A percentile compares a stretch with the other conserved stretches of the same genome.
phyloP scores from a whole-genome alignment of 1,284 basidiomycete species.

The Ustilago cynodontis region DNA sequence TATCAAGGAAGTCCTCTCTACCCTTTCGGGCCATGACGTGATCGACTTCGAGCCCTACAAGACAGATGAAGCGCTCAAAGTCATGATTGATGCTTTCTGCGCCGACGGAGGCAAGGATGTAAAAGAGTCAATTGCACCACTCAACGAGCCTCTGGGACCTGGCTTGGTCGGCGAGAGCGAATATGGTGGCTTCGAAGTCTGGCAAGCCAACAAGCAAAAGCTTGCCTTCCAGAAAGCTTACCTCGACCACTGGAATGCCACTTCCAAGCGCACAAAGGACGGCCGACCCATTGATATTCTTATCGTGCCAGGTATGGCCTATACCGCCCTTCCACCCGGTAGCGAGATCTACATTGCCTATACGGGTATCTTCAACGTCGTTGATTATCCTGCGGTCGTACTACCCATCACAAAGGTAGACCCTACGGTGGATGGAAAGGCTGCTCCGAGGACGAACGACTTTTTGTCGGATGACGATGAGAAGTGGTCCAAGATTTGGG shows the following conservation, averaged over 20 bases:
- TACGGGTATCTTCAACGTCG: slow-evolving; percentile 74
- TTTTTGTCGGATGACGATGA: slow-evolving; percentile 56
- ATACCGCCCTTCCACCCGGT: slow-evolving; percentile 74
- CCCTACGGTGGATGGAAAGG: slow-evolving; percentile 75
- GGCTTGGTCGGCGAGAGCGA: slow-evolving; percentile 26
- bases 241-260: slow-evolving; percentile 76
- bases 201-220: slow-evolving; percentile 72
- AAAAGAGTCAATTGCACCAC: slow-evolving; percentile 37
- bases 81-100: slow-evolving; percentile 57
- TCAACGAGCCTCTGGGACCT: slow-evolving; percentile 59
- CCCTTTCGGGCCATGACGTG: slow-evolving; percentile 63
- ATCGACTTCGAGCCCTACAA: slow-evolving; percentile 47
- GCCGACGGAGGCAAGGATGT: slow-evolving; percentile 65
- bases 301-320: slow-evolving; percentile 75
- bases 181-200: slow-evolving; percentile 73
- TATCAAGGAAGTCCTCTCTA: slow-evolving; percentile 59
- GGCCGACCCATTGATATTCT: slow-evolving; percentile 77
- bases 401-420: slow-evolving; percentile 73
- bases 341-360: slow-evolving; percentile 70
- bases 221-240: slow-evolving; percentile 73
- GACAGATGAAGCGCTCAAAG: slow-evolving; percentile 59
- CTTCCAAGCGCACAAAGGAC: slow-evolving; percentile 72
- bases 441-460: slow-evolving; percentile 69
- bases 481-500: slow-evolving; percentile 55
- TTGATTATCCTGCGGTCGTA: slow-evolving; percentile 78